Evolutionary conservation across 75 land plant species (phyloP).

Genomic region (Cunninghamia lanceolata): DNA sequence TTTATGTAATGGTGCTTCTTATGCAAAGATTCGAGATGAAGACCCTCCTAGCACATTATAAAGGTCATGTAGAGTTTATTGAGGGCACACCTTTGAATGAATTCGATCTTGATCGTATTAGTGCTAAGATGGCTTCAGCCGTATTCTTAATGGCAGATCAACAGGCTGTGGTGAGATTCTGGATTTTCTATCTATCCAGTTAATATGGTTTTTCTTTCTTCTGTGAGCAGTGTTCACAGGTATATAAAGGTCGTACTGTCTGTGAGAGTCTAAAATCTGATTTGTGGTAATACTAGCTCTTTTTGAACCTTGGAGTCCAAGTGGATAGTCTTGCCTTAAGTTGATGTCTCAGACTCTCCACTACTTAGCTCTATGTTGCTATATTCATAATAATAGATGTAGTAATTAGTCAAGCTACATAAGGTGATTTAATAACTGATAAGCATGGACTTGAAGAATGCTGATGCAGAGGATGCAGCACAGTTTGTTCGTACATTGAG

Average conservation of each 20-base stretch:
- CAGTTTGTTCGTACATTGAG: conserved; percentile 35
- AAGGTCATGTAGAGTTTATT: conserved; percentile 40
- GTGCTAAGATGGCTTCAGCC: conserved; percentile 44
- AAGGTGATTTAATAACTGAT: too few relatives aligned
- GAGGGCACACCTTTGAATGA: conserved; percentile 53
- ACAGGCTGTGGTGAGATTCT: neutral
- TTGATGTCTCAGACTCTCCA: too few relatives aligned
- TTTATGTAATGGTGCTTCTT: conserved; percentile 11
- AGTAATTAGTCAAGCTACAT: too few relatives aligned
- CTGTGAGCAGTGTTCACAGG: too few relatives aligned
- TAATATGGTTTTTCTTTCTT: too few relatives aligned
- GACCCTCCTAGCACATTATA: neutral
- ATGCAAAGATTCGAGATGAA: conserved; percentile 2
- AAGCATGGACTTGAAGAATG: neutral
- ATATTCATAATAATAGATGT: too few relatives aligned
- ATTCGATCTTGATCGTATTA: conserved; percentile 42
- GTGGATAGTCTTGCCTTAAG: too few relatives aligned
- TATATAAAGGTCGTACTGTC: too few relatives aligned
- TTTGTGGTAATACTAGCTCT: too few relatives aligned
- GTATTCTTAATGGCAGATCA: conserved; percentile 32
- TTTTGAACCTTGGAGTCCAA: too few relatives aligned
- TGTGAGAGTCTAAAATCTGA: too few relatives aligned
- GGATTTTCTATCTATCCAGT: neutral
- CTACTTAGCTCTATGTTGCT: too few relatives aligned
- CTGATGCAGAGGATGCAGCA: conserved; percentile 8